A percentile compares a stretch with the other conserved stretches of the same genome.
Evolutionary conservation across 768 basidiomycete species (phyloP).

Genomic region (Auricularia cornea): DNA sequence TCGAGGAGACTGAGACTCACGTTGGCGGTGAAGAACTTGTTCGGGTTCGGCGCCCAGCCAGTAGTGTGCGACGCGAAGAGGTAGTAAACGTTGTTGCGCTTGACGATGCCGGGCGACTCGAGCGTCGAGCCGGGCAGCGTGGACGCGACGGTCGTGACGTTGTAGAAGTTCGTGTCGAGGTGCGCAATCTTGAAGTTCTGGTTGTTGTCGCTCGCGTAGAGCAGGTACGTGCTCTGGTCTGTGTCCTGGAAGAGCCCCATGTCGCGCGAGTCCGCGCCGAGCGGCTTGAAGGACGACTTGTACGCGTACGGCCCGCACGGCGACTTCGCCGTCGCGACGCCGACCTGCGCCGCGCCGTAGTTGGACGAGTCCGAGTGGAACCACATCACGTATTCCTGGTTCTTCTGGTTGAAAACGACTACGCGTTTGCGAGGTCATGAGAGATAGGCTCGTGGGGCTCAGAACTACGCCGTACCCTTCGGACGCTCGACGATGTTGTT

Average conservation of each 20-base stretch:
- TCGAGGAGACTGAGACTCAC: conserved; percentile 23
- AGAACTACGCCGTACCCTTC: conserved; percentile 22
- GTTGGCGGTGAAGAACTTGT: conserved; percentile 47
- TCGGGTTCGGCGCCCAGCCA: conserved; percentile 52
- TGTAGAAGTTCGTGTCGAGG: conserved; percentile 51
- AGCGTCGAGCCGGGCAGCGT: conserved; percentile 39
- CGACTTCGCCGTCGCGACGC: conserved; percentile 48
- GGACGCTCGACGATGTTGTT: conserved; percentile 55
- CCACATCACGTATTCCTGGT: conserved; percentile 61
- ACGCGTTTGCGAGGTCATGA: too few relatives aligned
- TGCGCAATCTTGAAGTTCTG: conserved; percentile 59
- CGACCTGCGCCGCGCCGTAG: conserved; percentile 57
- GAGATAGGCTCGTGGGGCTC: too few relatives aligned
- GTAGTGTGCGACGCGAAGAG: conserved; percentile 52
- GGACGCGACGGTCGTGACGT: conserved; percentile 36
- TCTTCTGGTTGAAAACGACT: conserved; percentile 25
- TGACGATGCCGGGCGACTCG: conserved; percentile 55
- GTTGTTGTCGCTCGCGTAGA: conserved; percentile 61
- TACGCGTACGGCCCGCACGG: conserved; percentile 57
- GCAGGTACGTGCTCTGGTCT: conserved; percentile 44
- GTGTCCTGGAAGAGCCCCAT: conserved; percentile 50
- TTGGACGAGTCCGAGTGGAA: conserved; percentile 58
- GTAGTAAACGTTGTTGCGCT: conserved; percentile 49
- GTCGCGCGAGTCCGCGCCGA: conserved; percentile 53
- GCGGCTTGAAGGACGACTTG: conserved; percentile 45